Conservation (phyloP, 352 stramenopile species). For the Saprolegnia diclina region DNA sequence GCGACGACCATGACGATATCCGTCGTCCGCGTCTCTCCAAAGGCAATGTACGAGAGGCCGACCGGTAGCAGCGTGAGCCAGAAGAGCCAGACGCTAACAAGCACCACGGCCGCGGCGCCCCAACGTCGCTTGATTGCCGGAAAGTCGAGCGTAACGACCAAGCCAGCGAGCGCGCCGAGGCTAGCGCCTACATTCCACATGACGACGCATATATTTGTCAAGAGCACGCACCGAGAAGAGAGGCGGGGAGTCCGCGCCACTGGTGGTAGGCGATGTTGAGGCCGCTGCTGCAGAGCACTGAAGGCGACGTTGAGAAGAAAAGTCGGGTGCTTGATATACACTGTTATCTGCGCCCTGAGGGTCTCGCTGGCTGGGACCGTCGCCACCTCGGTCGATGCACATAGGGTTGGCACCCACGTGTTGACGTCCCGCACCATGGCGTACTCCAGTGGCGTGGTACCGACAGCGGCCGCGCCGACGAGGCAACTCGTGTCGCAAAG, state of each 20-base stretch:
- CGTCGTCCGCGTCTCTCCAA: slow-evolving; percentile 39
- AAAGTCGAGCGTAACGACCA: slow-evolving; percentile 51
- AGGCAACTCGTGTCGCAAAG: slow-evolving; percentile 44
- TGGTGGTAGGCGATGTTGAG: slow-evolving; percentile 58
- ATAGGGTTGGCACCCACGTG: slow-evolving; percentile 41
- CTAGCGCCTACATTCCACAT: slow-evolving; percentile 24
- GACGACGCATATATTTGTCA: not conserved
- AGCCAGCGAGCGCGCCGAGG: slow-evolving; percentile 41
- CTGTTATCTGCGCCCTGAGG: slow-evolving; percentile 34
- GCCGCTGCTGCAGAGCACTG: slow-evolving; percentile 39
- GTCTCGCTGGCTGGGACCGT: no score
- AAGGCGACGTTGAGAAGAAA: slow-evolving; percentile 55
- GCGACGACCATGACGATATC: slow-evolving; percentile 53
- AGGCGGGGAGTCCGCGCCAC: slow-evolving; percentile 49
- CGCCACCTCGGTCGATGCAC: slow-evolving; percentile 31
- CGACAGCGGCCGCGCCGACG: slow-evolving; percentile 48
- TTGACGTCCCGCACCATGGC: slow-evolving; percentile 70
- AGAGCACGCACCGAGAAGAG: slow-evolving; percentile 32
- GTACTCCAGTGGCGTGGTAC: slow-evolving; percentile 64
- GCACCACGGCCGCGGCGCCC: slow-evolving; percentile 39
- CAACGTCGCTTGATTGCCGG: slow-evolving; percentile 32
- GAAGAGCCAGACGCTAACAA: slow-evolving; percentile 58
- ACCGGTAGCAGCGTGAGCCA: slow-evolving; percentile 47
- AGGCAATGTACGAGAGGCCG: slow-evolving; percentile 36
- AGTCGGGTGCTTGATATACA: slow-evolving; percentile 49